These are phyloP conservation scores for Lophium mytilinum DNA, from an alignment of 495 filamentous ascomycete species.

Conservation along the genomic window DNA sequence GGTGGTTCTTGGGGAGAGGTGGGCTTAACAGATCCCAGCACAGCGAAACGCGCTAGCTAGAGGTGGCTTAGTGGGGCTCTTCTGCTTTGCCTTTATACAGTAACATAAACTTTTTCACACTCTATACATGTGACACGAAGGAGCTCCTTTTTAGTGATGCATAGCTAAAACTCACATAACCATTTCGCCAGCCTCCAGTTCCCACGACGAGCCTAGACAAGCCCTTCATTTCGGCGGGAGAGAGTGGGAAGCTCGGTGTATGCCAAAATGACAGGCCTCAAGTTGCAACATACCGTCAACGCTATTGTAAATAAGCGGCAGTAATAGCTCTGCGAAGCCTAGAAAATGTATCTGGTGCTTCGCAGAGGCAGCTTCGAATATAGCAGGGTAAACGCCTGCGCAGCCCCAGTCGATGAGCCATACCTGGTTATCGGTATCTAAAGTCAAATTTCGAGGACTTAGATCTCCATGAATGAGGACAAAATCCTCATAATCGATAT, in stretches of 20 bases:
- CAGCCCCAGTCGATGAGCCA: conserved; percentile 10
- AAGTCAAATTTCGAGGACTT: conserved; percentile 7
- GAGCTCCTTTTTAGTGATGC: too few species aligned
- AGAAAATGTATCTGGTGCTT: conserved; percentile 7
- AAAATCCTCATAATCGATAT: conserved; percentile 5
- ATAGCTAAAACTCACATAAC: too few species aligned
- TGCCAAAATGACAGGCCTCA: conserved; percentile 7
- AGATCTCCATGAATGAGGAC: conserved; percentile 9
- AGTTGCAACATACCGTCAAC: conserved; percentile 3
- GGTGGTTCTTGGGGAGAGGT: neutral
- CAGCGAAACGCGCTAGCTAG: too few species aligned
- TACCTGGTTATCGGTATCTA: conserved; percentile 8
- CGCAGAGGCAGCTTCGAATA: conserved; percentile 8
- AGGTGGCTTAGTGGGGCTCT: too few species aligned
- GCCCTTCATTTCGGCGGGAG: conserved; percentile 1
- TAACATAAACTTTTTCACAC: too few species aligned
- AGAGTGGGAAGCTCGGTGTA: conserved; percentile 1
- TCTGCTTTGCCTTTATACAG: too few species aligned
- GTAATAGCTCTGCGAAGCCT: neutral
- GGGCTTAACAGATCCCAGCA: neutral
- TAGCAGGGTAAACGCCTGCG: conserved; percentile 10
- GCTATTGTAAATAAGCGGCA: conserved; percentile 7
- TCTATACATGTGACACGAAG: too few species aligned
- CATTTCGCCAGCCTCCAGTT: too few species aligned
- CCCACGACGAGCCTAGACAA: too few species aligned